These are phyloP conservation scores for Naganishia friedmannii DNA, from an alignment of 768 basidiomycete species.

Conservation along the genomic window DNA sequence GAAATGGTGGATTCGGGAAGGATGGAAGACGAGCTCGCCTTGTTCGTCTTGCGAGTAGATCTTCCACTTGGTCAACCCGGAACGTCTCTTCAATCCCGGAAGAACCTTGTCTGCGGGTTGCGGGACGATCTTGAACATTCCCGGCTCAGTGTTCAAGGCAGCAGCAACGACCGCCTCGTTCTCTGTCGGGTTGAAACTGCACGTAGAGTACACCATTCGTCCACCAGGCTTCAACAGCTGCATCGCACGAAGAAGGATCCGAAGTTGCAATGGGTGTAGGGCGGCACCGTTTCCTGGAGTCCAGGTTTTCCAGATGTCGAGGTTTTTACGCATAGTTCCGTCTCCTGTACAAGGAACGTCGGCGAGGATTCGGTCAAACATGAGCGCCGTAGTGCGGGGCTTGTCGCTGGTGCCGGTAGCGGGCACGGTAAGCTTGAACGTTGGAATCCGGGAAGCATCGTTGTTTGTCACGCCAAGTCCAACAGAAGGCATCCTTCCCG, in stretches of 20 bases:
- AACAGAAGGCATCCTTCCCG: slow-evolving; percentile 86
- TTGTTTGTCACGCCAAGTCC: slow-evolving; percentile 92
- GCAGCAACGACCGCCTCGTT: slow-evolving; percentile 93
- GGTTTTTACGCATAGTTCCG: slow-evolving; percentile 90
- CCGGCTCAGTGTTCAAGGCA: slow-evolving; percentile 68
- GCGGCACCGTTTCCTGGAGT: slow-evolving; percentile 83
- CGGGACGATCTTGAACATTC: slow-evolving; percentile 54
- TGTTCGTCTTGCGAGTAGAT: slow-evolving; percentile 57
- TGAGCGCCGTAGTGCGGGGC: slow-evolving; percentile 50
- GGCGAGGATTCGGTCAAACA: slow-evolving; percentile 89
- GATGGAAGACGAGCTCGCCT: slow-evolving; percentile 39
- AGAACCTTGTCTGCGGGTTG: slow-evolving; percentile 54
- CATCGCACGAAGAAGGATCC: slow-evolving; percentile 91
- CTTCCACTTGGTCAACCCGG: slow-evolving; percentile 75
- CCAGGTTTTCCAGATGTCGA: slow-evolving; percentile 93
- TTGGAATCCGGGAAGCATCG: slow-evolving; percentile 61
- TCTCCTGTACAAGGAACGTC: slow-evolving; percentile 97
- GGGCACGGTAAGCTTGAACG: slow-evolving; percentile 34
- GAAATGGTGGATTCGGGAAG: slow-evolving; percentile 25
- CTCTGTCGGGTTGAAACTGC: slow-evolving; percentile 92
- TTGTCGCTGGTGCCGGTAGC: slow-evolving; percentile 50
- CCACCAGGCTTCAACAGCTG: slow-evolving; percentile 79
- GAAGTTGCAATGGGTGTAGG: slow-evolving; percentile 84
- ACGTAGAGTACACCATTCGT: slow-evolving; percentile 94
- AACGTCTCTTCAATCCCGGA: slow-evolving; percentile 68